Evolutionary conservation across 345 rosid species (phyloP).

Genomic region (Gossypium longicalyx): DNA sequence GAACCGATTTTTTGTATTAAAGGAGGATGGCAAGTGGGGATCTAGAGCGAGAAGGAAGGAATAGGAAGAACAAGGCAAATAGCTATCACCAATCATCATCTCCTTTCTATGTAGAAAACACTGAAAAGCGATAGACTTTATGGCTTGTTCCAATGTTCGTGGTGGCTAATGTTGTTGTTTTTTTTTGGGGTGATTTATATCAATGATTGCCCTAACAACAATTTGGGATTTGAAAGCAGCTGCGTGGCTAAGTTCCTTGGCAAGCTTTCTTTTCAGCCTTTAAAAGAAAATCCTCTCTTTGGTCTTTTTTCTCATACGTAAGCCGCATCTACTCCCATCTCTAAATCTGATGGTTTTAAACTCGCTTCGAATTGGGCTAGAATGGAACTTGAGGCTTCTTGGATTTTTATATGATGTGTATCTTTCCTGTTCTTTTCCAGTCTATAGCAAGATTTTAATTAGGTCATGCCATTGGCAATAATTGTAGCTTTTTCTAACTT

Average conservation of each 20-base stretch:
- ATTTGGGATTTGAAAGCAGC: slow-evolving; percentile 30
- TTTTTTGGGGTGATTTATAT: slow-evolving; percentile 65
- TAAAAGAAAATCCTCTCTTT: slow-evolving; percentile 84
- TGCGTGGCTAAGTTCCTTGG: slow-evolving; percentile 78
- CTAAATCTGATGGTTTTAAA: background rate
- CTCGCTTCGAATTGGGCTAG: background rate
- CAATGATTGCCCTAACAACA: slow-evolving; percentile 79
- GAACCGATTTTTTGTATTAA: background rate
- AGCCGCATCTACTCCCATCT: slow-evolving; percentile 24
- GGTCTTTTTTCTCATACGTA: slow-evolving; percentile 90
- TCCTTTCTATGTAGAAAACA: slow-evolving; percentile 37
- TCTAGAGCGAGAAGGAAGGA: slow-evolving; percentile 55
- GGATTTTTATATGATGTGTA: too few relatives aligned
- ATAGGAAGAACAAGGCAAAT: slow-evolving; percentile 22
- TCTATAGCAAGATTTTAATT: too few relatives aligned
- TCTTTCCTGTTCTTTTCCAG: too few relatives aligned
- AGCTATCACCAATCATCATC: slow-evolving; percentile 16
- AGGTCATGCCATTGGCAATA: background rate
- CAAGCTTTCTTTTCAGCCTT: slow-evolving; percentile 81
- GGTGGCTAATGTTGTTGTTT: slow-evolving; percentile 65
- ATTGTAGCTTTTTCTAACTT: background rate
- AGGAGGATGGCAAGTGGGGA: slow-evolving; percentile 53
- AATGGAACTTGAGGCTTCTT: background rate
- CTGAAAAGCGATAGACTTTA: slow-evolving; percentile 71
- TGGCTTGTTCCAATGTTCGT: slow-evolving; percentile 88